Base-by-base conservation (phyloP, 73 alveolate genomes). In the Paramecium pentaurelia region DNA sequence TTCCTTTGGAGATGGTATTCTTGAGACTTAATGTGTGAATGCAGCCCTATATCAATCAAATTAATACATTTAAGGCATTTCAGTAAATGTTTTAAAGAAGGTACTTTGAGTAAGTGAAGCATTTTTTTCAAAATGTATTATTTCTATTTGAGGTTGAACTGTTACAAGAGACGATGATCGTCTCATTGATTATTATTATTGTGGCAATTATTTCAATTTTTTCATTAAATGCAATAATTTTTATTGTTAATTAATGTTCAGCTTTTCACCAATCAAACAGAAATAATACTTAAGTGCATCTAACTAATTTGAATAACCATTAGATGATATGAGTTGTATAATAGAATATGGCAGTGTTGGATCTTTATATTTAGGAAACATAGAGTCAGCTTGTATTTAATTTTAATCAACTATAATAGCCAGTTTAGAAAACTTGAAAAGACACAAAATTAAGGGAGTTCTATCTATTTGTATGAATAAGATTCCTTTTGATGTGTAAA, bases 391-490 rank as follows among this genome's bases (percentile, higher is more conserved):
- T 3, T 75, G 88, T 75, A 75, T 4, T 16, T 36, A 30, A 75
- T 75, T 75, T 6, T 37, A 12, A 36, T 28, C 1, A 25, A 25
- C 22, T 4, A 4, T 54, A 18, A 18, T 9, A 80, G 91, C 91
- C 7, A 47, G 45, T 49, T 22, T 45, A 20, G 91, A 80, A 8
- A 45, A 80, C 77, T 44, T 80, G 18, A 40, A 12, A 38, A 22
- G 91, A n/a, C 91, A 80, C 38, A 80, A 47, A 42, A 80, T 80
- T 2, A 49, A 49, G 14, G 91, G 77, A 25, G 91, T 80, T 27
- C 75, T 80, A n/a, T 80, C 91, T 7, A 80, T 80, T 4, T 80
- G 91, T 36, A 80, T 80, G 91, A 80, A 40, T 44, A 80, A 80
- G 16, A 40, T 80, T 11, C 91, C 91, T 1, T 80, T 18, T 49